These are phyloP conservation scores for Sphagnurus paluster DNA, from an alignment of 1,284 basidiomycete genomes.

Conservation along the genomic window DNA sequence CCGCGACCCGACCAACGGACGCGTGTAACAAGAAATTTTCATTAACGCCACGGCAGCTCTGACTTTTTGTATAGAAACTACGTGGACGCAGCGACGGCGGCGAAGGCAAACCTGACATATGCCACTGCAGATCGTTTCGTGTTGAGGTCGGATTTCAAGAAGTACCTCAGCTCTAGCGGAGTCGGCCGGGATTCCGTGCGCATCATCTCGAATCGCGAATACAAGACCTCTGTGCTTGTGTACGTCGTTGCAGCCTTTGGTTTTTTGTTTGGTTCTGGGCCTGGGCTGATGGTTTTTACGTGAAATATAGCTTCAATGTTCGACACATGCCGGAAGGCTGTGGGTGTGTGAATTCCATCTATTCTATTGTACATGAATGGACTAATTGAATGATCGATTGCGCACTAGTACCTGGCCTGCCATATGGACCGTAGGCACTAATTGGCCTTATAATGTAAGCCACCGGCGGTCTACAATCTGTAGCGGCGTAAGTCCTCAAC, in stretches of 20 bases:
- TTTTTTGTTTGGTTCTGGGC: not conserved
- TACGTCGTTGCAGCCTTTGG: constrained; percentile 31
- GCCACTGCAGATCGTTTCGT: constrained; percentile 35
- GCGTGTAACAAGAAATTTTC: constrained; percentile 59
- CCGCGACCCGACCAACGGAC: constrained; percentile 59
- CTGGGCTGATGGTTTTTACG: not conserved
- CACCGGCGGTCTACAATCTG: not conserved
- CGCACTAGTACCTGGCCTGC: constrained; percentile 56
- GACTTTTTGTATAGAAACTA: constrained; percentile 15
- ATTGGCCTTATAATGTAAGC: constrained; percentile 52
- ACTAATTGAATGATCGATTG: too few relatives aligned
- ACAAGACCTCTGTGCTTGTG: constrained; percentile 57
- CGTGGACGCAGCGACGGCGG: constrained; percentile 36
- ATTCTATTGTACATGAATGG: constrained; percentile 1
- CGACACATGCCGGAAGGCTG: constrained; percentile 63
- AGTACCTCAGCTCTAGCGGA: constrained; percentile 40
- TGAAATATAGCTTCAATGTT: constrained; percentile 46
- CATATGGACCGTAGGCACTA: constrained; percentile 45
- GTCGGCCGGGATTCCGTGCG: constrained; percentile 55
- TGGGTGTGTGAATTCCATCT: constrained; percentile 46
- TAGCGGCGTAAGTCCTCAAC: too few relatives aligned
- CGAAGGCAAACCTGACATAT: constrained; percentile 36
- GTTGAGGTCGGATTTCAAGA: constrained; percentile 45
- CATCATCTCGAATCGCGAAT: constrained; percentile 50
- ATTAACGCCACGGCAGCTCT: not conserved